Evolutionary conservation across 2,329 filamentous ascomycete genomes (phyloP), one percentile per base, ranked within the genome.

Genomic region (Fusarium protoensiforme): DNA sequence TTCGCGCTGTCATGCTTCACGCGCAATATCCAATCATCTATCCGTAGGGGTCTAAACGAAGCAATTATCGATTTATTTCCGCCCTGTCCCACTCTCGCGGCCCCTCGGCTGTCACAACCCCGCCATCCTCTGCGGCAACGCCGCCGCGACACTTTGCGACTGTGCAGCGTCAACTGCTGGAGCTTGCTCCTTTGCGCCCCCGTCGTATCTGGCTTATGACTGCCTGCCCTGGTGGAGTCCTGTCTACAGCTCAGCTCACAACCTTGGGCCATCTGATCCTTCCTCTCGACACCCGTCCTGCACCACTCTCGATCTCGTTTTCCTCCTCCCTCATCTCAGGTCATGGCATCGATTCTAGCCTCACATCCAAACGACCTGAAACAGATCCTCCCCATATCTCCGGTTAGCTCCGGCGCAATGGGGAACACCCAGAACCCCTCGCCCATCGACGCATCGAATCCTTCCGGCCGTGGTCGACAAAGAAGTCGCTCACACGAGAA

Each of bases 401-500:
- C 82, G 68, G 79, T 82, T 57, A 82, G 80, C 71, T 79, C 80
- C 54, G 78, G 81, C 69, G 80, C 79, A 73, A 86, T 87, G 85
- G 81, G 83, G 48, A 78, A 83, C 61, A 75, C 78, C 39, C 84
- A 86, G 71, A 85, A 82, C 80, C 31, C 64, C 24, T 78, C 77
- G 41, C 78, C 77, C 29, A 63, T 72, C 29, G 87, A 68, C 79
- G 82, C 46, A 78, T 84, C 63, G 69, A 72, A 76, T 64, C 56
- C 66, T 43, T 63, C 71, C 22, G 84, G 83, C 41, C 81, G 84
- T 56, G 83, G 82, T 13, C 83, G 84, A 33, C 82, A 79, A 33
- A 81, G 83, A 69, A 86, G 84, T 68, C 83, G 81, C 63, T 85
- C 85, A 16, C 80, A 81, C 16, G 83, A 84, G 66, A 83, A 84